Base-by-base conservation (phyloP, 768 basidiomycete species). In the Mycena capillaripes region DNA sequence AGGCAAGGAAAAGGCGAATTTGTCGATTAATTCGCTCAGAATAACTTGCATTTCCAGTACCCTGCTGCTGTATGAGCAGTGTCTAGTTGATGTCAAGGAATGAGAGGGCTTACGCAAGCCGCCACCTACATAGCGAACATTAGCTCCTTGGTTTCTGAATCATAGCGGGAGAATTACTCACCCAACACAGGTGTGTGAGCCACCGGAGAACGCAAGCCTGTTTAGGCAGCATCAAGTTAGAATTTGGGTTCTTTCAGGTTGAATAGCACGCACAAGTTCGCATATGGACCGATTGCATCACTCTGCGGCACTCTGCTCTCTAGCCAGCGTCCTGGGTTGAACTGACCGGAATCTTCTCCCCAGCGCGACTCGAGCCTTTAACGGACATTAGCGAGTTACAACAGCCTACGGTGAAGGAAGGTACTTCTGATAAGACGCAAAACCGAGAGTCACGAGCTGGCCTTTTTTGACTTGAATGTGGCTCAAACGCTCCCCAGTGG, bases 21-120 rank as follows among this genome's bases (percentile, higher is more conserved):
- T 80, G 29, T 78, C 76, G 30, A 87, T 55, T 36, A 84, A 78
- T 69, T 85, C 82, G 19, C 83, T 79, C 34, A 87, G 75, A 72
- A 88, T 85, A 4, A 81, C 79, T 67, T 88, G 87, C 55, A 86
- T 75, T 74, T 88, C 86, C 58, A 81, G 69, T 0, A 85, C 55
- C 11, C 81, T 82, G 73, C 67, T 56, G 48, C 38, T 36, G 58
- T 48, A 59, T 59, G 34, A 36, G 34, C 40, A 50, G 44, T 46
- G 40, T 65, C 46, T 61, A 30, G 53, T 62, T 57, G 48, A 52
- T 62, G 27, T 52, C 53, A 63, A 23, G 57, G 36, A 69, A 59
- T 23, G 55, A 53, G 50, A 48, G 44, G 34, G 52, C 75, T 55
- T 67, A 76, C 76, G 76, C 76, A 59, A 76, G 71, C 57, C 74